Evolutionary conservation across 495 filamentous ascomycete species (phyloP).

Genomic region (Neurospora sp.): DNA sequence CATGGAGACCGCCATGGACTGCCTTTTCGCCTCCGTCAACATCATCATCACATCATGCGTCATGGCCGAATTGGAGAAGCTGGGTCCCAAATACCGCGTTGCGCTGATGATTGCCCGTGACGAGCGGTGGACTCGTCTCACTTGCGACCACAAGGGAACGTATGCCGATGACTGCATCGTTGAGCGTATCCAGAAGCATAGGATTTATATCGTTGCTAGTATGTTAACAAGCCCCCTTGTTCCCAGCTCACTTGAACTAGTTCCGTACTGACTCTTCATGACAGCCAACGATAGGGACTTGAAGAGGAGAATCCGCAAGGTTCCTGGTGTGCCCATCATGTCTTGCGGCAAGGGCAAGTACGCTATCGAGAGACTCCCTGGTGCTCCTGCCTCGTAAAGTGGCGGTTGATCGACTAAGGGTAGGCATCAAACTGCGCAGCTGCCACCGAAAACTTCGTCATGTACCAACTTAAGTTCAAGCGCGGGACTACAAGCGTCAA

Average conservation of each 20-base stretch:
- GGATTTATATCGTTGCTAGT: constrained; percentile 72
- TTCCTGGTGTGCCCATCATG: constrained; percentile 50
- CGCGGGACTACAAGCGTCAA: too few relatives aligned
- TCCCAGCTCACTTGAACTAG: too few relatives aligned
- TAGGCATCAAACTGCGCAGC: background rate
- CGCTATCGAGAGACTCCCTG: constrained; percentile 82
- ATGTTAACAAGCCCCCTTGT: background rate
- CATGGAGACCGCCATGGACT: constrained; percentile 70
- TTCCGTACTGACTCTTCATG: too few relatives aligned
- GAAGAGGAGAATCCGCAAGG: constrained; percentile 74
- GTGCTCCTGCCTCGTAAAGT: constrained; percentile 44
- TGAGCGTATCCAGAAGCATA: constrained; percentile 65
- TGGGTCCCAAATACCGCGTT: constrained; percentile 81
- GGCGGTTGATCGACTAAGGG: background rate
- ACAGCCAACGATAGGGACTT: constrained; percentile 67
- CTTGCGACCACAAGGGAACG: constrained; percentile 80
- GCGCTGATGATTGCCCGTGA: constrained; percentile 79
- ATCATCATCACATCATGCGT: constrained; percentile 67
- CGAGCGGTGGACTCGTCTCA: constrained; percentile 72
- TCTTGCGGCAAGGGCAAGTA: constrained; percentile 75
- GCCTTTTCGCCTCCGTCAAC: constrained; percentile 54
- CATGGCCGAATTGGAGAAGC: constrained; percentile 71
- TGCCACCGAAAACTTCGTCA: background rate
- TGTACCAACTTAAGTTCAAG: too few relatives aligned
- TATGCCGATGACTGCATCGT: constrained; percentile 97